Evolutionary conservation across 257 asterid genomes (phyloP).

Genomic region (Capsicum chinense): DNA sequence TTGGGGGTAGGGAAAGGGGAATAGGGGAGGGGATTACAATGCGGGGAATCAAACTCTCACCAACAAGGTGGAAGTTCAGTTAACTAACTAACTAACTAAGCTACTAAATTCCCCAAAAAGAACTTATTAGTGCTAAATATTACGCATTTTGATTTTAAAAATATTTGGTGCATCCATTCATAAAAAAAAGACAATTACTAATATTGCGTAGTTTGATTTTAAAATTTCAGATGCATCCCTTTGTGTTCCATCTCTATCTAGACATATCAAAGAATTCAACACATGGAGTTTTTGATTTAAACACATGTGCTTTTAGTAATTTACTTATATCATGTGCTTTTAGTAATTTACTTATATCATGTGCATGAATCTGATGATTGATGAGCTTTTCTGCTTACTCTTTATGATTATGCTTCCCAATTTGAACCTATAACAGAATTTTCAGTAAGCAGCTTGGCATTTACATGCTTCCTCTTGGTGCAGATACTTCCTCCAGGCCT

Average conservation of each 20-base stretch:
- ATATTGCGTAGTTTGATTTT: no score
- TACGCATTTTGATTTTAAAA: no score
- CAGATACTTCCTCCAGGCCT: constrained; percentile 87
- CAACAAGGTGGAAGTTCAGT: no score
- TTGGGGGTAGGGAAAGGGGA: no score
- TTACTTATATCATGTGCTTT: not conserved
- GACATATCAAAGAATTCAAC: not conserved
- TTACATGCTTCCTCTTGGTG: constrained; percentile 36
- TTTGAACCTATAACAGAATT: not conserved
- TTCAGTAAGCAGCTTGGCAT: not conserved
- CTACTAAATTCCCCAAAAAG: no score
- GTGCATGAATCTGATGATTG: not conserved
- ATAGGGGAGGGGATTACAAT: no score
- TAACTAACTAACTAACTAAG: no score
- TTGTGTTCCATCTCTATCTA: not conserved
- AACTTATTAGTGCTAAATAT: no score
- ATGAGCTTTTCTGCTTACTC: not conserved
- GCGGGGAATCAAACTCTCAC: no score
- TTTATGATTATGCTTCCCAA: not conserved
- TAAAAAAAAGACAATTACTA: no score
- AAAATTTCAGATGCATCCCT: no score
- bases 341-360: not conserved
- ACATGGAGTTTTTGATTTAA: not conserved
- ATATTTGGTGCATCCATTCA: no score
- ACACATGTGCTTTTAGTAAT: not conserved